Percentiles rank a stretch among this genome's conserved stretches.
Evolutionary conservation across 805 yeast genomes (phyloP).

Genomic region (Henningerozyma blattae): DNA sequence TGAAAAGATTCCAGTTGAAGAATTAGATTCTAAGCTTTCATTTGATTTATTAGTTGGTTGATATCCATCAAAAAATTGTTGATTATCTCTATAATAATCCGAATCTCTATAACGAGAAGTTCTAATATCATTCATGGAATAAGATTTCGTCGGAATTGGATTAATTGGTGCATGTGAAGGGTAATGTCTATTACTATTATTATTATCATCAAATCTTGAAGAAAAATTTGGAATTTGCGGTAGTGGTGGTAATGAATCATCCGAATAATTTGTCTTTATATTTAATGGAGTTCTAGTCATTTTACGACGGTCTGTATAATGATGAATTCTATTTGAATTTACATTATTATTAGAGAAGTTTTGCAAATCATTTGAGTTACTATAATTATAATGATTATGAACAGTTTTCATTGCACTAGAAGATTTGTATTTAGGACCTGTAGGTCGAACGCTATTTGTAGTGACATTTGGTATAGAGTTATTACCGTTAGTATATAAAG

Average conservation of each 20-base stretch:
- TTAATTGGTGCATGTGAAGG: not conserved
- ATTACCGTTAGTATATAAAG: too few relatives aligned
- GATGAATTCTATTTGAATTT: too few relatives aligned
- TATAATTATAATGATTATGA: too few relatives aligned
- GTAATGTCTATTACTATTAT: constrained; percentile 1
- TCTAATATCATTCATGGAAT: constrained; percentile 16
- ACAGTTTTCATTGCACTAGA: too few relatives aligned
- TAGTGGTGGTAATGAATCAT: constrained; percentile 15
- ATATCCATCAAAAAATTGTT: constrained; percentile 10
- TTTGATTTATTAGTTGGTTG: constrained; percentile 3
- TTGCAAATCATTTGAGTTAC: too few relatives aligned
- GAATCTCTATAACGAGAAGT: constrained; percentile 4
- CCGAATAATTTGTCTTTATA: too few relatives aligned
- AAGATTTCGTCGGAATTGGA: constrained; percentile 14
- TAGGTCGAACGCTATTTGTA: too few relatives aligned
- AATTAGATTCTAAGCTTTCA: not conserved
- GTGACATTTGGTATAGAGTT: too few relatives aligned
- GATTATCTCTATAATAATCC: constrained; percentile 8
- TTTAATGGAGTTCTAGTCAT: too few relatives aligned
- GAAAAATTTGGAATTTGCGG: constrained; percentile 13
- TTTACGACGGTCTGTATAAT: too few relatives aligned
- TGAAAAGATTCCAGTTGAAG: constrained; percentile 21
- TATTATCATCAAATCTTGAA: constrained; percentile 1
- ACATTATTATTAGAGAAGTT: too few relatives aligned
- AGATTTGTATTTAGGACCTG: too few relatives aligned